Evolutionary conservation across 2,329 filamentous ascomycete species (phyloP).

Genomic region (Lojkania enalia): DNA sequence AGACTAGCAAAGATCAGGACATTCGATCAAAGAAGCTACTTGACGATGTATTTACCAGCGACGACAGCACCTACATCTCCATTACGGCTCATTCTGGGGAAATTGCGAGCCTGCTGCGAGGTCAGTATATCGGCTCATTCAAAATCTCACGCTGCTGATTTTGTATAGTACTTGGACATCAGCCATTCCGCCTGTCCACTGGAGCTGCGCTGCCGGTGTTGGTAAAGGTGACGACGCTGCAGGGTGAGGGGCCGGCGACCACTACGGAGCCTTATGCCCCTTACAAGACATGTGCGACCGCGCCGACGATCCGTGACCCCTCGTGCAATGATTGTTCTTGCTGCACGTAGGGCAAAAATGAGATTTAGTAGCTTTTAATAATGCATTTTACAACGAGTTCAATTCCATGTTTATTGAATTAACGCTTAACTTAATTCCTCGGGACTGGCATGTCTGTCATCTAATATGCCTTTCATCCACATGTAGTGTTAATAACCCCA

Average conservation of each 20-base stretch:
- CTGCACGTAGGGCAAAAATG: slow-evolving; percentile 25
- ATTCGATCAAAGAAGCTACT: slow-evolving; percentile 51
- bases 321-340: slow-evolving; percentile 44
- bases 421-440: too few species aligned
- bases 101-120: slow-evolving; percentile 57
- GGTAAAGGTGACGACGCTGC: slow-evolving; percentile 59
- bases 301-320: slow-evolving; percentile 34
- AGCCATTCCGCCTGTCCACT: slow-evolving; percentile 64
- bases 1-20: slow-evolving; percentile 56
- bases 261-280: slow-evolving; percentile 31
- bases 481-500: too few species aligned
- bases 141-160: neutral
- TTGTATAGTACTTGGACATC: slow-evolving; percentile 59
- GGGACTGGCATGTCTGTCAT: too few species aligned
- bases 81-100: slow-evolving; percentile 63
- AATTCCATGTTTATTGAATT: too few species aligned
- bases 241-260: slow-evolving; percentile 34
- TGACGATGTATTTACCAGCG: slow-evolving; percentile 57
- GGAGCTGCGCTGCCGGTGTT: slow-evolving; percentile 70
- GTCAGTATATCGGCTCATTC: slow-evolving; percentile 18
- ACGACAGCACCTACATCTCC: slow-evolving; percentile 54
- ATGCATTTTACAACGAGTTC: too few species aligned
- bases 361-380: too few species aligned
- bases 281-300: slow-evolving; percentile 31
- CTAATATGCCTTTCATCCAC: too few species aligned